A percentile compares a stretch with the other conserved stretches of the same genome.
These are phyloP conservation scores for Trametes punicea DNA, from an alignment of 768 basidiomycete genomes.

Conservation along the genomic window DNA sequence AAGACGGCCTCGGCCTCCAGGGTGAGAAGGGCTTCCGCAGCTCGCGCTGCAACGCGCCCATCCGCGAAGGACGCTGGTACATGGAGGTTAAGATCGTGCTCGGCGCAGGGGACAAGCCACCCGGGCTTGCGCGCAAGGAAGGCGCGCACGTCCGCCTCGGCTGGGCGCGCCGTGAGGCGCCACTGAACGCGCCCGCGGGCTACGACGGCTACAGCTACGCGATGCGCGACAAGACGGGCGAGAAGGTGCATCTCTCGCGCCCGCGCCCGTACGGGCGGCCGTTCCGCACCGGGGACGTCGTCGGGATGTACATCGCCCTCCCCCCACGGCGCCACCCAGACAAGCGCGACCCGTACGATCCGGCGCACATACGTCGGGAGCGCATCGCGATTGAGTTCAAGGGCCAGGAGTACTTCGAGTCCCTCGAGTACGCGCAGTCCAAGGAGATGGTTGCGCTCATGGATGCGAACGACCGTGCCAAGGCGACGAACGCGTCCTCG, in stretches of 20 bases:
- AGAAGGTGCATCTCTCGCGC: conserved; percentile 83
- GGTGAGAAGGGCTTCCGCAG: conserved; percentile 91
- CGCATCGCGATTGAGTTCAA: conserved; percentile 94
- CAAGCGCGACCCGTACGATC: conserved; percentile 67
- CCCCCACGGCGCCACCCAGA: conserved; percentile 64
- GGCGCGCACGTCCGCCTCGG: conserved; percentile 88
- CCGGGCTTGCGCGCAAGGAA: conserved; percentile 49
- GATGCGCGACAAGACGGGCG: conserved; percentile 86
- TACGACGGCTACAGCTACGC: conserved; percentile 94
- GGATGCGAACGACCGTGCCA: conserved; percentile 59
- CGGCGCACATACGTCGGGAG: conserved; percentile 80
- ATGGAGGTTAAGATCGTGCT: conserved; percentile 82
- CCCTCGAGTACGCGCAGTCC: conserved; percentile 78
- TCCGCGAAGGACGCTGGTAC: conserved; percentile 91
- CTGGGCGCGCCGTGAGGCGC: conserved; percentile 88
- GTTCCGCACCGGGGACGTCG: conserved; percentile 80
- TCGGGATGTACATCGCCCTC: conserved; percentile 92
- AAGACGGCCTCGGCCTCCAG: conserved; percentile 69
- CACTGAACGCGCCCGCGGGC: conserved; percentile 91
- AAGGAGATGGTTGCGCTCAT: conserved; percentile 93
- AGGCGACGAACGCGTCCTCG: conserved; percentile 51
- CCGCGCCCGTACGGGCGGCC: conserved; percentile 72
- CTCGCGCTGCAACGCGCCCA: conserved; percentile 84
- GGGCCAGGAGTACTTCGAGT: conserved; percentile 96
- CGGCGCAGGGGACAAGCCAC: conserved; percentile 60